Base-by-base conservation (phyloP, 148 eudicot species). In the Vaccinium darrowii region DNA sequence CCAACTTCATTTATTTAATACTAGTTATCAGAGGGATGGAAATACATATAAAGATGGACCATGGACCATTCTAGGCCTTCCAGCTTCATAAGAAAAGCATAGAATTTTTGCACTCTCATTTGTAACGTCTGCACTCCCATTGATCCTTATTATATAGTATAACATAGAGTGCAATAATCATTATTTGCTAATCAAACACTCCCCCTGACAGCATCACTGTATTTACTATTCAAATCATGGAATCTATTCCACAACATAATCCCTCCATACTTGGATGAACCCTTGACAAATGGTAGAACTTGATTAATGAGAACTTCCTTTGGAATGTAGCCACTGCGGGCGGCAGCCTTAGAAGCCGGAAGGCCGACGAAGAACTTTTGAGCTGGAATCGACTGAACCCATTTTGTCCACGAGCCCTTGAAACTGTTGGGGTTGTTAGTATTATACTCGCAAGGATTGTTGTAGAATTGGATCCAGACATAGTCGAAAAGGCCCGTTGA, bases 381-480 rank as follows among this genome's bases (percentile, higher is more conserved):
- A 25, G 83, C 36, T 0, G 65, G 79, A 30, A 83, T 80, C 9
- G 74, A 43, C 25, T 39, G 51, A 12, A 63, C 72, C 88, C 88
- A 87, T 51, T 54, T 21, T 5, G 77, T 76, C 90, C 84, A 85
- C 2, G 86, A 80, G 10, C 82, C 80, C 21, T 83, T 27, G 27
- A 88, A 50, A 51, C 10, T 36, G 57, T 76, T 78, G 7, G 85
- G 82, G 3, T 69, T 86, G 43, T 18, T 18, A 19, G 39, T 39
- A 10, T 33, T 1, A 52, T 83, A 88, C 50, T 86, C 75, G 62
- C 90, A 88, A 79, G 23, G 39, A 18, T 88, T 88, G 88, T 88
- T 85, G 82, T 80, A 85, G 65, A 88, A 86, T n/a, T 85, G 88
- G 19, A 85, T 67, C 87, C 86, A 86, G 3, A 88, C 83, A 19